Evolutionary conservation across 2,329 filamentous ascomycete species (phyloP).

Genomic region (Conoideocrella luteorostrata): DNA sequence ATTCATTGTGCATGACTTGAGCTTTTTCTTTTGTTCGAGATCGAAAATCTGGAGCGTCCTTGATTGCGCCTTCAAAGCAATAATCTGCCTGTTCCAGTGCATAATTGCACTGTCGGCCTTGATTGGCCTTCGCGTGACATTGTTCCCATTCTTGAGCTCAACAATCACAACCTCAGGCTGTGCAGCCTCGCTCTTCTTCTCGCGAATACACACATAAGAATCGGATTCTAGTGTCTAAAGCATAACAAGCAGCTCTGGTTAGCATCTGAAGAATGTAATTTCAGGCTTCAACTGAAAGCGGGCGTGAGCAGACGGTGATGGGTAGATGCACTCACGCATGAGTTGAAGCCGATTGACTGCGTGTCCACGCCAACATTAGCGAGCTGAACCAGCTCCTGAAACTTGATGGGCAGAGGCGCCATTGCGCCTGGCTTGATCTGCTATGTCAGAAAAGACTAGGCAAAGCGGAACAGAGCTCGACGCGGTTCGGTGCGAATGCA

Average conservation of each 20-base stretch:
- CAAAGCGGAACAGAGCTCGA: constrained; percentile 7
- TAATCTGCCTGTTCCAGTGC: constrained; percentile 96
- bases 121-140: constrained; percentile 88
- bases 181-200: constrained; percentile 79
- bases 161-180: constrained; percentile 94
- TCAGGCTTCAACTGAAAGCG: background rate
- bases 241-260: background rate
- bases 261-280: background rate
- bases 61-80: constrained; percentile 90
- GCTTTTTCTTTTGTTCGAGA: constrained; percentile 83
- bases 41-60: constrained; percentile 98
- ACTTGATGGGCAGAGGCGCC: constrained; percentile 82
- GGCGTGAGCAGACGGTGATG: background rate
- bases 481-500: constrained; percentile 10
- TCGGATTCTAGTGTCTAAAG: constrained; percentile 93
- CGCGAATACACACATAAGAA: constrained; percentile 90
- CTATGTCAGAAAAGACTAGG: constrained; percentile 18
- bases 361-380: constrained; percentile 41
- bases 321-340: constrained; percentile 48
- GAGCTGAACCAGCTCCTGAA: constrained; percentile 80
- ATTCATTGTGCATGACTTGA: constrained; percentile 94
- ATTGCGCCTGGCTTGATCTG: constrained; percentile 31
- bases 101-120: constrained; percentile 99
- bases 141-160: constrained; percentile 96
- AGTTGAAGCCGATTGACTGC: constrained; percentile 66